Evolutionary conservation across 2,329 filamentous ascomycete species (phyloP).

Genomic region (Macroventuria anomochaeta): DNA sequence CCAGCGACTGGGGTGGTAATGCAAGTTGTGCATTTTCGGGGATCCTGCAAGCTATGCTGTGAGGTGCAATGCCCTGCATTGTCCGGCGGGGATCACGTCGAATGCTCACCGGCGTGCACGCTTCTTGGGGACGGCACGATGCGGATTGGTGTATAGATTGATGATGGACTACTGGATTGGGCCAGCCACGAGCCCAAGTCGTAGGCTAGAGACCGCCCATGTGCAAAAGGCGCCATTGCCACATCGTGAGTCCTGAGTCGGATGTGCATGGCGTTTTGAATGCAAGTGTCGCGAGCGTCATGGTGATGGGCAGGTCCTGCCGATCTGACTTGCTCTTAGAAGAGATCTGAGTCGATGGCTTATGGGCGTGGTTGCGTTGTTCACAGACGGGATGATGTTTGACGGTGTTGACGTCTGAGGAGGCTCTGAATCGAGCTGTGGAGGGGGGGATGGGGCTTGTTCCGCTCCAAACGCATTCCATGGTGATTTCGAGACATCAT

Average conservation of each 20-base stretch:
- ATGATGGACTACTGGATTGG: slow-evolving; percentile 3
- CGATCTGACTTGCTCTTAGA: slow-evolving; percentile 7
- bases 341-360: slow-evolving; percentile 9
- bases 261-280: slow-evolving; percentile 1
- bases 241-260: slow-evolving; percentile 3
- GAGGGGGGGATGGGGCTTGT: slow-evolving; percentile 7
- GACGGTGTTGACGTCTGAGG: slow-evolving; percentile 15
- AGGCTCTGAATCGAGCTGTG: neutral
- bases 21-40: neutral
- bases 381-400: neutral
- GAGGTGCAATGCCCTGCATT: neutral
- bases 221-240: neutral
- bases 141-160: slow-evolving; percentile 13
- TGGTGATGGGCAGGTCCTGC: neutral
- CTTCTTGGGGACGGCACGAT: slow-evolving; percentile 1
- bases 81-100: neutral
- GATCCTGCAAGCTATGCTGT: neutral
- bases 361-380: neutral
- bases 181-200: slow-evolving; percentile 13
- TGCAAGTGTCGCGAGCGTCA: neutral
- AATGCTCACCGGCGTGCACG: slow-evolving; percentile 5
- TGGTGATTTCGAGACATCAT: slow-evolving; percentile 3
- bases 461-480: slow-evolving; percentile 7
- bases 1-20: slow-evolving; percentile 1
- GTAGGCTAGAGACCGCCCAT: slow-evolving; percentile 7